Conservation (phyloP, 306 rosid species). For the Luffa aegyptiaca region DNA sequence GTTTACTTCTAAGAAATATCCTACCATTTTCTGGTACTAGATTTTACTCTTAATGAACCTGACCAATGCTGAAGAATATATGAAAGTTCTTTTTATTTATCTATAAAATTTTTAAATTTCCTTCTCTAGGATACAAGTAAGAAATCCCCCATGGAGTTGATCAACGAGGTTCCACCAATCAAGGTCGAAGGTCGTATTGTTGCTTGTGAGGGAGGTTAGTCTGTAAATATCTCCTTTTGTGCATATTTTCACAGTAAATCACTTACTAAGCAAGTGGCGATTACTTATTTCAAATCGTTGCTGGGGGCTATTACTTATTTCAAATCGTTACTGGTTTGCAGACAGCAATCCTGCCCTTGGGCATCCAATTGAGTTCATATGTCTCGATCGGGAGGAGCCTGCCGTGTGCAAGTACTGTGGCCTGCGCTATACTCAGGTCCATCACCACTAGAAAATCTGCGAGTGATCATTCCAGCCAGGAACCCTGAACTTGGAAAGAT, state of each 20-base stretch:
- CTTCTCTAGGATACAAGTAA: conserved; percentile 62
- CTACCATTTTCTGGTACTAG: not conserved
- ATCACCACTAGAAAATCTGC: conserved; percentile 46
- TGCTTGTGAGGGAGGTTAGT: conserved; percentile 93
- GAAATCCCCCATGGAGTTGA: conserved; percentile 98
- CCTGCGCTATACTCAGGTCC: conserved; percentile 69
- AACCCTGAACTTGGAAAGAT: not conserved
- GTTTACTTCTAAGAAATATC: not conserved
- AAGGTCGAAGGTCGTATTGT: conserved; percentile 87
- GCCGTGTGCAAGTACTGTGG: conserved; percentile 95
- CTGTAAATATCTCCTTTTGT: not conserved
- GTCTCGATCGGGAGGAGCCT: conserved; percentile 67
- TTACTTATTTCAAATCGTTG: not conserved
- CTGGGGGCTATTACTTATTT: not conserved
- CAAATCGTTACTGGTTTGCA: conserved; percentile 29
- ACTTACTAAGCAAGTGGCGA: not conserved
- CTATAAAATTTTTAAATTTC: not conserved
- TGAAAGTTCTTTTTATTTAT: not conserved
- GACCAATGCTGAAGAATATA: not conserved
- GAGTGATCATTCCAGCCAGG: not conserved
- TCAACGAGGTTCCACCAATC: conserved; percentile 93
- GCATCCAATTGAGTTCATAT: conserved; percentile 85
- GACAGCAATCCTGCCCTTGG: conserved; percentile 75
- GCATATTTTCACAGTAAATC: not conserved
- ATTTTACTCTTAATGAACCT: not conserved